Evolutionary conservation across 805 yeast genomes (phyloP), one percentile per base, ranked within the genome.

Genomic region (Metschnikowia arizonensis): DNA sequence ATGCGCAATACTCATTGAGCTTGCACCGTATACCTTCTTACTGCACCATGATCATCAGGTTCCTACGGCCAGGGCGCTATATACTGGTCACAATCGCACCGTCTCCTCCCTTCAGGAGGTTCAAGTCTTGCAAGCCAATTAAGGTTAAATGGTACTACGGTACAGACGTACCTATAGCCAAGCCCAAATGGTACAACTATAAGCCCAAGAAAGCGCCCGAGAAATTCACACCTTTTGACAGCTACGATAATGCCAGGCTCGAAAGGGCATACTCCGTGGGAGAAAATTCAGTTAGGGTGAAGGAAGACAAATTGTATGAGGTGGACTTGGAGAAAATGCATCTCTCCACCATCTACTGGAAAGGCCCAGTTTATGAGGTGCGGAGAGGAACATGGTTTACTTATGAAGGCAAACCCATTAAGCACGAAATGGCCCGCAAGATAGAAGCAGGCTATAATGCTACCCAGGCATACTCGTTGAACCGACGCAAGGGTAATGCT

Each of bases 351-450:
- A 76, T 82, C 0, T 91, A 82, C 60, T 91, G 97, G 97, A 81
- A 79, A 6, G 97, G 97, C 1, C 93, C 97, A 0, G 66, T 70
- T 0, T 91, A 82, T 59, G 89, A 86, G 48, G 84, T 91, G 1
- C 71, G 96, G 37, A 68, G 97, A 44, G 96, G 96, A 1, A 61
- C 81, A 1, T 91, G 98, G 98, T 88, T 88, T 60, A 65, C 72
- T 30, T 59, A 75, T 8, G 77, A 77, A 41, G 79, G 79, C 1
- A 56, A 57, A 4, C 95, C 95, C 0, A 63, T 88, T 23, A 57
- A 71, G 8, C 67, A 68, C 1, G 62, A 65, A 1, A 47, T 82
- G 4, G 70, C 93, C 0, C 65, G 69, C 0, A 79, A 76, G 45
- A 56, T 90, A 17, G 97, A 90, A 60, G 56, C 56, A 4, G 77